Conservation (phyloP, 345 rosid species). For the Stellera chamaejasme region DNA sequence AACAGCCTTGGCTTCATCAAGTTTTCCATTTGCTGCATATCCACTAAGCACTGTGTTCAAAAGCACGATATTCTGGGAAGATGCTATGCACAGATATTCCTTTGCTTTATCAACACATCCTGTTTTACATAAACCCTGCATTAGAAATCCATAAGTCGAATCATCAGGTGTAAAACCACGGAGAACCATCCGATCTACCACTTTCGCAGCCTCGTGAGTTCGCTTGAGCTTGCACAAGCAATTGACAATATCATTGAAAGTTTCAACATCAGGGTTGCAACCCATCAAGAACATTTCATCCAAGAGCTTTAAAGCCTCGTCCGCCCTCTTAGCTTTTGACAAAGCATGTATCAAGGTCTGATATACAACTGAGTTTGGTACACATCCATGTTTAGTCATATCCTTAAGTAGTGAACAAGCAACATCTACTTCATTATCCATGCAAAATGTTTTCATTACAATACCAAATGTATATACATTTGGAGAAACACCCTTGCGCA, state of each 20-base stretch:
- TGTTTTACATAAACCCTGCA: conserved; percentile 55
- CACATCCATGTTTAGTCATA: conserved; percentile 81
- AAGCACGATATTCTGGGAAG: conserved; percentile 37
- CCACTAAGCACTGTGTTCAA: conserved; percentile 72
- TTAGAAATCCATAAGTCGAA: conserved; percentile 52
- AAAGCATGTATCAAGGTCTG: conserved; percentile 74
- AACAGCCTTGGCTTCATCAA: conserved; percentile 58
- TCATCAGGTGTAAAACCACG: conserved; percentile 67
- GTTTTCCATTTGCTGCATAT: conserved; percentile 41
- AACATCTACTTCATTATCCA: conserved; percentile 59
- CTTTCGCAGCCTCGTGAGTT: conserved; percentile 57
- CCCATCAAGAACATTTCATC: conserved; percentile 92
- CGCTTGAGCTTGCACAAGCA: conserved; percentile 58
- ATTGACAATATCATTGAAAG: conserved; percentile 68
- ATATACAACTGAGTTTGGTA: conserved; percentile 66
- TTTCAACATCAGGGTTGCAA: conserved; percentile 66
- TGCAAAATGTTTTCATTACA: conserved; percentile 71
- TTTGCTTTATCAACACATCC: conserved; percentile 70
- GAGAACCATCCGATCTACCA: conserved; percentile 70
- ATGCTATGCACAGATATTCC: conserved; percentile 41
- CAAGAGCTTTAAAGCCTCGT: conserved; percentile 56
- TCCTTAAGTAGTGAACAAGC: conserved; percentile 69
- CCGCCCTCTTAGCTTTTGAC: conserved; percentile 48
- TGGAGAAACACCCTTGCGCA: conserved; percentile 56
- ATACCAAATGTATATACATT: conserved; percentile 61